Base-by-base conservation (phyloP, 768 basidiomycete genomes). In the Ramaria sp. region DNA sequence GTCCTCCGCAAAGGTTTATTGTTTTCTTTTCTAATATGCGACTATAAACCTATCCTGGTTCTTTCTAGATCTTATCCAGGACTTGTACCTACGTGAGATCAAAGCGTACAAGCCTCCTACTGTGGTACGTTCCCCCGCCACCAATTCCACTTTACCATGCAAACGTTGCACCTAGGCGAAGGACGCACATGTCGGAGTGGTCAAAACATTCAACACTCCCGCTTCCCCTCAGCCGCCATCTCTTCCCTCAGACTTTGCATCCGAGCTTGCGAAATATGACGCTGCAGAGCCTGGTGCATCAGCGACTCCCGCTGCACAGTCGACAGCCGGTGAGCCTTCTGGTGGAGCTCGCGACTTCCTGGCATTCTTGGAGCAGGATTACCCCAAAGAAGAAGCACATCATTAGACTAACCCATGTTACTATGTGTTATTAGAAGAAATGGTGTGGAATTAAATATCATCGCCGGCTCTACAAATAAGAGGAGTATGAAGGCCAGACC, bases 71-170 rank as follows among this genome's bases (percentile, higher is more conserved):
- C 75, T 94, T 65, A 77, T 97, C 51, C 88, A 94, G 78, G 92
- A 96, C 59, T 67, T 96, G 54, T 98, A 97, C 71, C 62, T 98
- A 61, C 82, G 77, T 64, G 87, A 95, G 73, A 77, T 98, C 63
- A 94, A 88, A 71, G 68, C 78, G 4, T 98, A 94, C 81, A 95
- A 90, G 75, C 76, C 88, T 38, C 72, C 81, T 34, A 71, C 80
- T 5, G 68, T 66, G 44, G 92, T 93, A 63, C 67, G 88, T 77
- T n/a, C 4, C 28, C 24, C 10, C 18, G 7, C 25, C 56, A 54
- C 48, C 48, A 36, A 42, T 56, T 10, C 16, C 18, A 30, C 7
- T 20, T 6, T 20, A 15, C 36, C 24, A 20, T 50, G 48, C 13
- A 39, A 20, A 37, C 12, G 4, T 50, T 32, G 32, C 37, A 30